Percentiles rank a stretch among this genome's conserved stretches.
Evolutionary conservation across 768 basidiomycete genomes (phyloP).

Genomic region (Pleurotus platypus): DNA sequence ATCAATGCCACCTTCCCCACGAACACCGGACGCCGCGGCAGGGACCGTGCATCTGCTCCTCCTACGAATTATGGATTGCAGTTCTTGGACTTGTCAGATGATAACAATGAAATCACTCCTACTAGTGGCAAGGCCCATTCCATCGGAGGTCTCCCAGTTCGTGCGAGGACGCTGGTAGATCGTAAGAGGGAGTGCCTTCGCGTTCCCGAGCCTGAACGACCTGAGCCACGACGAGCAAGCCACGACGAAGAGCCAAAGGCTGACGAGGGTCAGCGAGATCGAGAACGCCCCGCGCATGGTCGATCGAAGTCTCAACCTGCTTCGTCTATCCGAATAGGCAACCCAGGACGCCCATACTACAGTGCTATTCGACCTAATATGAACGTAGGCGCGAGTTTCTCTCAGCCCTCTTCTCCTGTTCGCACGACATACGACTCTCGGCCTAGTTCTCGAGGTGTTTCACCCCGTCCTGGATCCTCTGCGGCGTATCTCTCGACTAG

Average conservation of each 20-base stretch:
- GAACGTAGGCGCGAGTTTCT: constrained; percentile 11
- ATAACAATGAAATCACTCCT: background rate
- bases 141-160: background rate
- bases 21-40: background rate
- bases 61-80: background rate
- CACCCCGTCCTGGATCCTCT: constrained; percentile 1
- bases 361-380: constrained; percentile 44
- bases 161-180: background rate
- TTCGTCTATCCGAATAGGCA: constrained; percentile 38
- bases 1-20: background rate
- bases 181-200: background rate
- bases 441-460: constrained; percentile 1
- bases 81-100: constrained; percentile 5
- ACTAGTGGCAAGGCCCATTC: constrained; percentile 2
- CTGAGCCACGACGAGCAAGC: background rate
- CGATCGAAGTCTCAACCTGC: constrained; percentile 22
- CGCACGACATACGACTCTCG: background rate
- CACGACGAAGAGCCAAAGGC: background rate
- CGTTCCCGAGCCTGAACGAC: background rate
- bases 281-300: constrained; percentile 11
- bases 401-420: constrained; percentile 1
- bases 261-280: background rate
- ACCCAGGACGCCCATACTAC: constrained; percentile 53
- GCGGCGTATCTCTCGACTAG: constrained; percentile 1
- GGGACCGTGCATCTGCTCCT: constrained; percentile 3